Conservation (phyloP, 176 grass and related monocot species). For the Chloris gayana region DNA sequence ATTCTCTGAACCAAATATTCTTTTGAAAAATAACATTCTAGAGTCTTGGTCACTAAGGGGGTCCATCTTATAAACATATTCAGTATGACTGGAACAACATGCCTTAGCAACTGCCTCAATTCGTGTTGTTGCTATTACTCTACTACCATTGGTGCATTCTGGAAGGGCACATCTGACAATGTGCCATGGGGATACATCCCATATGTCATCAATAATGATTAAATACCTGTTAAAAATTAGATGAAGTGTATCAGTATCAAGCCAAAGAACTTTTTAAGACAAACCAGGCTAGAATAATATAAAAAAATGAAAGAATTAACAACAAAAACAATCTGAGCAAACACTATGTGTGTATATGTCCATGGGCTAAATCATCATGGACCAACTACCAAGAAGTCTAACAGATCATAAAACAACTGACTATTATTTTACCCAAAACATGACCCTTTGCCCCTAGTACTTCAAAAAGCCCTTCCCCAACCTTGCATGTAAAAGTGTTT, state of each 20-base stretch:
- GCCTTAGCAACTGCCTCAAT: background rate
- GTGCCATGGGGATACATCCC: background rate
- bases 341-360: too few relatives aligned
- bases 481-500: too few relatives aligned
- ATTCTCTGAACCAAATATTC: constrained; percentile 32
- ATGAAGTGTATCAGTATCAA: background rate
- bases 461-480: too few relatives aligned
- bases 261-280: background rate
- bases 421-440: too few relatives aligned
- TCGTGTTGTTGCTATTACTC: constrained; percentile 20
- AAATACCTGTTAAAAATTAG: background rate
- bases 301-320: too few relatives aligned
- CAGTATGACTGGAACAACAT: background rate
- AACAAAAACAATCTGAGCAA: too few relatives aligned
- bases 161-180: constrained; percentile 20
- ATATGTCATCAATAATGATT: constrained; percentile 23
- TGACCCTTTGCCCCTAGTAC: too few relatives aligned
- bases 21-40: background rate
- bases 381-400: too few relatives aligned
- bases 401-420: too few relatives aligned
- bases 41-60: background rate
- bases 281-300: too few relatives aligned
- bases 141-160: background rate
- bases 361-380: too few relatives aligned
- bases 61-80: background rate